Evolutionary conservation across 2,329 filamentous ascomycete genomes (phyloP), one percentile per base, ranked within the genome.

Genomic region (Spiromastix sp.): DNA sequence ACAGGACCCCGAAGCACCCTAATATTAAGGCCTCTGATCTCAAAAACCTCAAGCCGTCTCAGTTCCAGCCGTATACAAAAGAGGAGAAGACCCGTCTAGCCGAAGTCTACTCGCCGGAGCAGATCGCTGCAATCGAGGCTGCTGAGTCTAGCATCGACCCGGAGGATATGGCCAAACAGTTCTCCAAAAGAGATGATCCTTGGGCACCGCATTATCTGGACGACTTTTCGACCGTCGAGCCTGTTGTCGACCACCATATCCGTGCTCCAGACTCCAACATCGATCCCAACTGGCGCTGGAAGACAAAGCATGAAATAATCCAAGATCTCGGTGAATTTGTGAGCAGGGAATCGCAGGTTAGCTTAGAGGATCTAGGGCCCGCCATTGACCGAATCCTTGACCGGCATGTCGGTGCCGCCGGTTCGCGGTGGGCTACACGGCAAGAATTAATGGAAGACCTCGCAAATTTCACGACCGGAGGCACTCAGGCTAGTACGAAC

Each of bases 101-200:
- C 39, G 63, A 74, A 51, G 73, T 72, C 48, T 96, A 94, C 67
- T 83, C 85, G 0, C 71, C 79, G 11, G 76, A 81, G 55, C 89
- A 96, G 64, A 69, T 93, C 48, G 77, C 75, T 37, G 85, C 86
- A 38, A 77, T 96, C 54, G 71, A 82, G 61, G 81, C 82, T 31
- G 86, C 81, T 49, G 87, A 95, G 61, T 65, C 72, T 42, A 76
- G 81, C 46, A 78, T 95, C 55, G 71, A 81, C 52, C 66, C 79
- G 7, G 68, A 77, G 45, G 85, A 96, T 59, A 56, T 95, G 54
- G 69, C 79, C 27, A 68, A 75, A 21, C 81, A 91, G 61, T 83
- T 79, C 45, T 70, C 75, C 28, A 59, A 83, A 48, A 78, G 85
- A 42, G 70, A 66, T 36, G 86, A 93, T 55, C 71, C 77, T 6